Evolutionary conservation across 495 filamentous ascomycete species (phyloP).

Genomic region (Emericellopsis terricola): DNA sequence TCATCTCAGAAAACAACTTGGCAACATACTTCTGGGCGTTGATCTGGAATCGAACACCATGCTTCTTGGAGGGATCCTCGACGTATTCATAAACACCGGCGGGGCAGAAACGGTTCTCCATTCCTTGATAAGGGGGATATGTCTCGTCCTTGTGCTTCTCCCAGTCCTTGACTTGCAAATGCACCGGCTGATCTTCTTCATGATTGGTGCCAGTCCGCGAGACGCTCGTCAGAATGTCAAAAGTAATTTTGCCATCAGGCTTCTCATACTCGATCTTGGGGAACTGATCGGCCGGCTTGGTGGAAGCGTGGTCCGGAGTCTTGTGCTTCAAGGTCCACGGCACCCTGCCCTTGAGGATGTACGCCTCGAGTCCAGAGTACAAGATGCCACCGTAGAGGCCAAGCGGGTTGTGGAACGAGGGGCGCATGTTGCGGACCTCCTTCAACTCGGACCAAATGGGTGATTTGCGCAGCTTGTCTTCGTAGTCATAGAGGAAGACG

Average conservation of each 20-base stretch:
- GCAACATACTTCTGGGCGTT: constrained; percentile 85
- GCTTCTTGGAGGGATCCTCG: constrained; percentile 64
- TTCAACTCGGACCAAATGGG: constrained; percentile 88
- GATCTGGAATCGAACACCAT: constrained; percentile 90
- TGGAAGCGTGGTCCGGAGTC: constrained; percentile 52
- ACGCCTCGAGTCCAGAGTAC: constrained; percentile 90
- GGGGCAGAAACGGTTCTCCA: constrained; percentile 99
- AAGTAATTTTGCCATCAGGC: constrained; percentile 82
- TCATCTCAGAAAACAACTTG: neutral
- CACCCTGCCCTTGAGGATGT: constrained; percentile 59
- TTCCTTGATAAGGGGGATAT: constrained; percentile 74
- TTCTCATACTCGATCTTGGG: constrained; percentile 91
- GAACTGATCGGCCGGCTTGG: constrained; percentile 61
- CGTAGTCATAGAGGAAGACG: constrained; percentile 90
- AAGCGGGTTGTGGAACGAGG: constrained; percentile 72
- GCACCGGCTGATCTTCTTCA: constrained; percentile 95
- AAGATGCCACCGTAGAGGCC: constrained; percentile 76
- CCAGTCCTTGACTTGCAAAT: constrained; percentile 90
- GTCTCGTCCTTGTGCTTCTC: constrained; percentile 66
- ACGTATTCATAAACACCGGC: constrained; percentile 98
- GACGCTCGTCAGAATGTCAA: constrained; percentile 90
- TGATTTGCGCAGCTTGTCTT: constrained; percentile 71
- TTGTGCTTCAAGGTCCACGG: constrained; percentile 93
- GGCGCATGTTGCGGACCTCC: constrained; percentile 93
- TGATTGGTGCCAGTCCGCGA: constrained; percentile 94